A percentile compares a stretch with the other conserved stretches of the same genome.
phyloP scores from a whole-genome alignment of 805 yeast species.

The Saccharomycopsis sp. region DNA sequence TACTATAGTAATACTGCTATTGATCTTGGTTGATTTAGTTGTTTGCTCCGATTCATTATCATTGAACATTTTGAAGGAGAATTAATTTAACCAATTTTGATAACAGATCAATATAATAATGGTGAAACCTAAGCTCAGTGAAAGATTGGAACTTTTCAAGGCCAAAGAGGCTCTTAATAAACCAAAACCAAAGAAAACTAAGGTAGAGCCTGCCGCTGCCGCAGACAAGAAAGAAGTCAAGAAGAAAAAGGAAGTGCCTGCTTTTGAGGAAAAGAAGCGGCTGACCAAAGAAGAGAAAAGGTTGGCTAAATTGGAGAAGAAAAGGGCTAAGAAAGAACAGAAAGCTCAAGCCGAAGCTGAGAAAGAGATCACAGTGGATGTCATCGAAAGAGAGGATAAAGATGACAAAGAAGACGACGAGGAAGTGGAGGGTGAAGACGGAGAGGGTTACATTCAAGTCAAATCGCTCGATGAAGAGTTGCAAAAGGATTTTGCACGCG shows the following conservation, averaged over 20 bases:
- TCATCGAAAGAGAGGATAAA: constrained; percentile 17
- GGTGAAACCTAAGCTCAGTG: constrained; percentile 20
- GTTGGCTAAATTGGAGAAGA: constrained; percentile 2
- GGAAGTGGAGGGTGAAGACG: constrained; percentile 22
- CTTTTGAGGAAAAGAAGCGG: not conserved
- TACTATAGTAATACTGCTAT: not conserved
- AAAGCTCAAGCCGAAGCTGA: not conserved
- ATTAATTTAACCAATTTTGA: too few species aligned
- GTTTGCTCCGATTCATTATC: too few species aligned
- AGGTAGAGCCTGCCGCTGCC: not conserved
- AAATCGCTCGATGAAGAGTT: constrained; percentile 26
- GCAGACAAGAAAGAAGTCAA: not conserved
- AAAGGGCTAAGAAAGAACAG: not conserved
- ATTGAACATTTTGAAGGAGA: too few species aligned
- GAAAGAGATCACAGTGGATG: constrained; percentile 1
- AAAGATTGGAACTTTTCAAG: constrained; percentile 18
- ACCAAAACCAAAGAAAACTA: not conserved
- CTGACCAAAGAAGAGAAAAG: not conserved
- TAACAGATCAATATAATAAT: constrained; percentile 2
- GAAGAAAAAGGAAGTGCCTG: not conserved
- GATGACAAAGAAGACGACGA: constrained; percentile 20
- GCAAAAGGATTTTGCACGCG: constrained; percentile 26
- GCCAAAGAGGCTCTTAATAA: constrained; percentile 13
- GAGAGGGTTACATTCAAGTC: constrained; percentile 22
- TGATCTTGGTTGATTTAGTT: too few species aligned